Percentiles rank a stretch among this genome's conserved stretches.
Evolutionary conservation across 2,329 filamentous ascomycete species (phyloP).

Genomic region (Neonectria faginata): DNA sequence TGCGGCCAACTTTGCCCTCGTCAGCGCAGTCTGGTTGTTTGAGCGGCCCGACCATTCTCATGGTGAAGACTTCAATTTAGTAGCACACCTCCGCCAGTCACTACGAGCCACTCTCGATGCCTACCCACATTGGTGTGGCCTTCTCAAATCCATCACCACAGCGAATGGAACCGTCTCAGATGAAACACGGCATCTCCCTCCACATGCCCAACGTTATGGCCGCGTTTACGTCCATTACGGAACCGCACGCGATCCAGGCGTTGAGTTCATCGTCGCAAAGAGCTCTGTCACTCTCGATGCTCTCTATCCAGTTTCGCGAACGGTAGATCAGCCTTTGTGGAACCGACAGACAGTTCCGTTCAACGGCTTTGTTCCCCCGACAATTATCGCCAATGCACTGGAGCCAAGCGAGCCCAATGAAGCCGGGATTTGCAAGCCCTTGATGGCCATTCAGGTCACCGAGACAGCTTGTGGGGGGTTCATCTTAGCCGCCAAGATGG

Average conservation of each 20-base stretch:
- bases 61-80: neutral
- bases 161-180: constrained; percentile 21
- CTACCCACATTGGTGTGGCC: constrained; percentile 40
- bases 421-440: neutral
- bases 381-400: constrained; percentile 13
- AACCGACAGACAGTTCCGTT: constrained; percentile 21
- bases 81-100: constrained; percentile 22
- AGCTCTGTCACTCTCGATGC: constrained; percentile 26
- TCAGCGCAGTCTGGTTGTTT: constrained; percentile 42
- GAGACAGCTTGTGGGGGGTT: constrained; percentile 40
- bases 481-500: constrained; percentile 32
- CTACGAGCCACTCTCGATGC: constrained; percentile 27
- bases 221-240: constrained; percentile 40
- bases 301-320: constrained; percentile 28
- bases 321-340: constrained; percentile 26
- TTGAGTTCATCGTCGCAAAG: constrained; percentile 33
- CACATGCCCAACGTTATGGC: constrained; percentile 38
- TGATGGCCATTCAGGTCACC: constrained; percentile 39
- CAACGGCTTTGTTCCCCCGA: constrained; percentile 20
- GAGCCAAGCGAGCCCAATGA: neutral
- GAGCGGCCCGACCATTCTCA: constrained; percentile 9
- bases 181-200: constrained; percentile 31
- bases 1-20: constrained; percentile 37
- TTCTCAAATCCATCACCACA: constrained; percentile 27
- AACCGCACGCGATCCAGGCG: constrained; percentile 31